Conservation (phyloP, 139 green algal species). For the Coelastrella sp. region DNA sequence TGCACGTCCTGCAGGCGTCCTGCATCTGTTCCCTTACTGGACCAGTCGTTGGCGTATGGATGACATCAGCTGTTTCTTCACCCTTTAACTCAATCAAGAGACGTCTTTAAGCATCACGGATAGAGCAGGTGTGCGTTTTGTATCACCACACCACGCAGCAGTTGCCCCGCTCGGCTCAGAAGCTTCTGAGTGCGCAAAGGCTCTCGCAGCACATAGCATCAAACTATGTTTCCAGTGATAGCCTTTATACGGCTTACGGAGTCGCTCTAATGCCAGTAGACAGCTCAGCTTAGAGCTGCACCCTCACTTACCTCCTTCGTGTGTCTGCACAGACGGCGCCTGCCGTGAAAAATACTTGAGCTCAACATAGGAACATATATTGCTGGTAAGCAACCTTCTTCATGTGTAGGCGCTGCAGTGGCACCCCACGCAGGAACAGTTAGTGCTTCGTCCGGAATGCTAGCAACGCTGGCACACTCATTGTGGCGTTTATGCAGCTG, state of each 20-base stretch:
- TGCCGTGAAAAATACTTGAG: neutral
- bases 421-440: slow-evolving; percentile 35
- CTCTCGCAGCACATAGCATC: neutral
- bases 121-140: neutral
- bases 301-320: slow-evolving; percentile 31
- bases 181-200: neutral
- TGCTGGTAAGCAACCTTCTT: neutral
- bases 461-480: neutral
- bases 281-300: slow-evolving; percentile 4
- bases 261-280: neutral
- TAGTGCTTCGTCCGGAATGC: neutral
- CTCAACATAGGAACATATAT: neutral
- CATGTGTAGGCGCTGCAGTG: neutral
- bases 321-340: neutral
- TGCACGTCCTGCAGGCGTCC: neutral
- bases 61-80: no score
- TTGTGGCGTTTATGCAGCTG: neutral
- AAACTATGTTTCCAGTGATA: neutral
- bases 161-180: neutral
- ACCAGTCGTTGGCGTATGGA: neutral
- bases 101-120: neutral
- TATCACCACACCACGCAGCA: neutral
- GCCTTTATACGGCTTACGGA: no score
- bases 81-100: no score
- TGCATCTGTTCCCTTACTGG: neutral